These are phyloP conservation scores for Solidago caesia DNA, from an alignment of 129 eudicot species.

Conservation along the genomic window DNA sequence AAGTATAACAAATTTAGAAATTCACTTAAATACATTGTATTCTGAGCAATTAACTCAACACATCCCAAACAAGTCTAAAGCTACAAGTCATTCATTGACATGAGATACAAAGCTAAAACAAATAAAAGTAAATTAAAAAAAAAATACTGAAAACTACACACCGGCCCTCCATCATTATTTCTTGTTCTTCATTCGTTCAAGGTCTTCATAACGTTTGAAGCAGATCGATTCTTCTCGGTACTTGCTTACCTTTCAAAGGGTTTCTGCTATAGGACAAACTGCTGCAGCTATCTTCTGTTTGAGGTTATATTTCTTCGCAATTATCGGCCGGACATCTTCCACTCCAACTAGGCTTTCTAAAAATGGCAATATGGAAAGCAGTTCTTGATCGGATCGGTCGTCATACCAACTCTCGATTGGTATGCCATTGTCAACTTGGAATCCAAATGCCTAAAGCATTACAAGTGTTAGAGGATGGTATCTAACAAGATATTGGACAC, in stretches of 20 bases:
- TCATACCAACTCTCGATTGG: conserved; percentile 99
- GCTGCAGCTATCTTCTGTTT: conserved; percentile 76
- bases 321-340: conserved; percentile 87
- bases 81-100: conserved; percentile 38
- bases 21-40: conserved; percentile 22
- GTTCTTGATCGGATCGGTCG: conserved; percentile 73
- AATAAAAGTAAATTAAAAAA: conserved; percentile 1
- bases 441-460: conserved; percentile 84
- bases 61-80: conserved; percentile 35
- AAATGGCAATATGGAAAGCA: conserved; percentile 70
- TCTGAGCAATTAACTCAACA: conserved; percentile 27
- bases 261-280: conserved; percentile 54
- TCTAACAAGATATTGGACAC: not conserved
- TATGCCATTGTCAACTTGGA: conserved; percentile 97
- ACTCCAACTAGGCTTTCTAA: conserved; percentile 82
- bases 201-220: conserved; percentile 11
- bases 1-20: not conserved
- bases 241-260: conserved; percentile 35
- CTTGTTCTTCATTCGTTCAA: conserved; percentile 8
- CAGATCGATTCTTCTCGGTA: conserved; percentile 5
- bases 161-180: conserved; percentile 20
- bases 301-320: conserved; percentile 67
- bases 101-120: conserved; percentile 32
- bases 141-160: conserved; percentile 25
- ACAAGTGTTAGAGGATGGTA: not conserved